phyloP scores from a whole-genome alignment of 306 rosid genomes.

The Casuarina equisetifolia region DNA sequence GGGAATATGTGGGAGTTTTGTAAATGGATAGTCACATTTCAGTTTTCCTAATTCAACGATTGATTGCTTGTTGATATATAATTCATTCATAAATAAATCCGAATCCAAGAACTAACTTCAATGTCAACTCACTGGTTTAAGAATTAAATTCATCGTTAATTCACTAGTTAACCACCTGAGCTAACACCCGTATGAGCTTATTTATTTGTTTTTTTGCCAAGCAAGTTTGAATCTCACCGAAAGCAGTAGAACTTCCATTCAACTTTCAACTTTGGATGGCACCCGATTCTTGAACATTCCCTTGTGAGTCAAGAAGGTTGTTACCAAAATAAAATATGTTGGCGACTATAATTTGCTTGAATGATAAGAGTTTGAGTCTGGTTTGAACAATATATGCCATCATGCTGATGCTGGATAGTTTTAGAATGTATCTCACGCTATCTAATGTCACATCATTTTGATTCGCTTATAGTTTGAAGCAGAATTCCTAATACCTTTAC shows the following conservation, averaged over 20 bases:
- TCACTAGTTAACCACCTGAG: not conserved
- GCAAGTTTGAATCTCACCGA: not conserved
- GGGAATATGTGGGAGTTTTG: not conserved
- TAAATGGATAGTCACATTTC: not conserved
- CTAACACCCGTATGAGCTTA: not conserved
- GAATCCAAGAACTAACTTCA: not conserved
- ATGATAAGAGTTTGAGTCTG: not conserved
- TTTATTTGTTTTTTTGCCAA: not conserved
- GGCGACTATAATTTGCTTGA: not conserved
- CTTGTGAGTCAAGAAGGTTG: not conserved
- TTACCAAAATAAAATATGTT: not conserved
- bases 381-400: not conserved
- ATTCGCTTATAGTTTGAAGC: constrained; percentile 51
- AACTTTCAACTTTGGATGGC: not conserved
- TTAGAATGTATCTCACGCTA: not conserved
- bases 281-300: not conserved
- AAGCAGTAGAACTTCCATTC: not conserved
- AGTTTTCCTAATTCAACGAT: not conserved
- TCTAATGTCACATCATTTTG: constrained; percentile 46
- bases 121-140: not conserved
- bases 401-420: not conserved
- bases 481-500: constrained; percentile 64
- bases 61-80: not conserved
- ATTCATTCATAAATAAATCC: not conserved
- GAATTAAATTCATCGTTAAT: not conserved